Base-by-base conservation (phyloP, 2,329 filamentous ascomycete species). In the Penicillium griseofulvum region DNA sequence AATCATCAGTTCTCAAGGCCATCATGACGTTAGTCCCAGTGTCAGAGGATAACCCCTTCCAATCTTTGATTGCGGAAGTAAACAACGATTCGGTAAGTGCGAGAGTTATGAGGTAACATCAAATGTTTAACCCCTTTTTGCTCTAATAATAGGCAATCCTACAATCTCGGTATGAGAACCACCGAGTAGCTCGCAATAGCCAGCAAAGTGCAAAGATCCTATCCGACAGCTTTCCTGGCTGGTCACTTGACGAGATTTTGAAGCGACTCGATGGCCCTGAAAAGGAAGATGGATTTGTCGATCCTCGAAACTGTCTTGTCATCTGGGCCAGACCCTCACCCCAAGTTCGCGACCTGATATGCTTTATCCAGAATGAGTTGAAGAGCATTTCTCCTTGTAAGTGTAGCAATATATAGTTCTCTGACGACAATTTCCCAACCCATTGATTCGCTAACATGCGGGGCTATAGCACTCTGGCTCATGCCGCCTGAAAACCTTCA, bases 321-420 rank as follows among this genome's bases (percentile, higher is more conserved):
- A 86, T 96, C 67, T 97, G 91, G 92, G 90, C 89, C 1, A 80
- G 91, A 10, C 91, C 91, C 12, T 87, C 91, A 0, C 73, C 83
- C 42, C 83, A 86, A 57, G 77, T 96, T 22, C 78, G 87, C 42
- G 74, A 80, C 24, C 74, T 97, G 56, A 86, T 91, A 4, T 73
- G 76, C 0, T 80, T 81, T 54, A 72, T 96, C 24, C 91, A 96
- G 72, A 72, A 79, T 44, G 80, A 83, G 65, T 75, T 94, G 47
- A 78, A 80, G 58, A 73, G 78, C 12, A 80, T 83, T 16, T 86
- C 87, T 12, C 89, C 90, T n/a, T 82, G 90, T 92, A 78, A 70
- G 85, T 76, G 22, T 42, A 11, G 6, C 19, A 14, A 11, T 3
- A 55, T 29, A 14, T 5, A 34, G 3, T 19, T 12, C 3, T n/a